These are phyloP conservation scores for Yarrowia porcina DNA, from an alignment of 805 yeast species.

Conservation along the genomic window DNA sequence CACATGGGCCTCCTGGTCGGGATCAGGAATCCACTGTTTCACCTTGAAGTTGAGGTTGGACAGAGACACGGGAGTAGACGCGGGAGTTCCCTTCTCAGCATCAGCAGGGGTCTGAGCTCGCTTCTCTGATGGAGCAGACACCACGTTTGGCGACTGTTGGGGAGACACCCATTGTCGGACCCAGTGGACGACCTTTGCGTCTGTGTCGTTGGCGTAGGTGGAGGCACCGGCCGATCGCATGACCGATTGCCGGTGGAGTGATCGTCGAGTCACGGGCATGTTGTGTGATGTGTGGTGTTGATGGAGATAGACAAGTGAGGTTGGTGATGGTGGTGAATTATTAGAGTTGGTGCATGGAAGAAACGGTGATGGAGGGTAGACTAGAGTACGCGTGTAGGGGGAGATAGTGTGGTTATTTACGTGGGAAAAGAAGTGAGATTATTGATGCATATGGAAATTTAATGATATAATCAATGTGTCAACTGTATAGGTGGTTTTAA, in stretches of 20 bases:
- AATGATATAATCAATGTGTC: too few relatives aligned
- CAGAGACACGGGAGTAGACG: constrained; percentile 27
- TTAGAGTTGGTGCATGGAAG: constrained; percentile 4
- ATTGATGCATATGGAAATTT: too few relatives aligned
- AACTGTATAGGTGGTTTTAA: too few relatives aligned
- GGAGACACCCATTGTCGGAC: constrained; percentile 25
- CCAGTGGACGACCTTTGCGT: constrained; percentile 20
- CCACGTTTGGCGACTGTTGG: constrained; percentile 17
- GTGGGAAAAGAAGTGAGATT: not conserved
- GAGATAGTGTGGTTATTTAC: not conserved
- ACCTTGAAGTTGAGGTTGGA: constrained; percentile 34
- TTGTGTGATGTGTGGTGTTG: not conserved
- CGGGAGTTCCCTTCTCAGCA: constrained; percentile 27
- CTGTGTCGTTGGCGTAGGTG: constrained; percentile 5
- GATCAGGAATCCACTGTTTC: constrained; percentile 38
- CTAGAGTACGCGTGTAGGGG: not conserved
- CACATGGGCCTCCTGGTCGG: constrained; percentile 25
- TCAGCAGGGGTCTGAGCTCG: constrained; percentile 25
- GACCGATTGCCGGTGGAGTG: constrained; percentile 20
- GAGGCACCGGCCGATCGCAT: constrained; percentile 15
- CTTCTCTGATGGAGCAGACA: constrained; percentile 10
- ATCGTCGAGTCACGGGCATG: constrained; percentile 26
- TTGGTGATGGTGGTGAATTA: constrained; percentile 3
- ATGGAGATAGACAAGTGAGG: not conserved
- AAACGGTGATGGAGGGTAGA: not conserved